A percentile compares a stretch with the other conserved stretches of the same genome.
Evolutionary conservation across 2,329 filamentous ascomycete species (phyloP).

Genomic region (Coniochaeta prunicola): DNA sequence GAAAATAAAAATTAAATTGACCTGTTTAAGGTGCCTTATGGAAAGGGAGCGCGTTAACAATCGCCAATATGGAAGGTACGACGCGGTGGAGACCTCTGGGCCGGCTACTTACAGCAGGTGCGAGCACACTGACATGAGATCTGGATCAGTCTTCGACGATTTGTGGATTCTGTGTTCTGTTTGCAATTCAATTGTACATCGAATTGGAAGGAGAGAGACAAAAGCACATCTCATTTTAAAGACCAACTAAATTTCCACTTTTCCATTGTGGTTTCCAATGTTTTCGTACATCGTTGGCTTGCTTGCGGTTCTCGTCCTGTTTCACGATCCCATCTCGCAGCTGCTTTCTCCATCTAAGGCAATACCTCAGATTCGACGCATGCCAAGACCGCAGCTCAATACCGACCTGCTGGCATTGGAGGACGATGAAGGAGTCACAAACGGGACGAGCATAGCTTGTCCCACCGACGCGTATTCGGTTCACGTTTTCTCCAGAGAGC

Average conservation of each 20-base stretch:
- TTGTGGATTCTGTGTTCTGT: background rate
- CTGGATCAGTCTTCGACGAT: background rate
- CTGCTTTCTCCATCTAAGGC: conserved; percentile 17
- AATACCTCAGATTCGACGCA: conserved; percentile 22
- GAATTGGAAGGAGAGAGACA: background rate
- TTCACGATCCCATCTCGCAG: conserved; percentile 34
- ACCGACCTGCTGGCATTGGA: conserved; percentile 45
- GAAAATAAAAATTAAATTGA: no score
- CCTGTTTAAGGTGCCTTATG: no score
- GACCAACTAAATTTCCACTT: no score
- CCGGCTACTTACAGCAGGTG: background rate
- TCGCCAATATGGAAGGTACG: background rate
- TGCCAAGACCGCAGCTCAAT: conserved; percentile 38
- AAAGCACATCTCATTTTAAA: no score
- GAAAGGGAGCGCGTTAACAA: background rate
- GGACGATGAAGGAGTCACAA: conserved; percentile 12
- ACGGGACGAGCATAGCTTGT: conserved; percentile 28
- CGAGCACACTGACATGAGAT: background rate
- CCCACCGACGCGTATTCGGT: conserved; percentile 34
- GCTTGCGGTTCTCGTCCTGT: conserved; percentile 33
- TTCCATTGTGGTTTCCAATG: conserved; percentile 22
- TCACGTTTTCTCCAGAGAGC: conserved; percentile 40
- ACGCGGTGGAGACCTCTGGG: background rate
- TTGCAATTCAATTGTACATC: background rate
- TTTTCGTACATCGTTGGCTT: conserved; percentile 36